phyloP scores from a whole-genome alignment of 768 basidiomycete species.

The Kwoniella dejecticola region DNA sequence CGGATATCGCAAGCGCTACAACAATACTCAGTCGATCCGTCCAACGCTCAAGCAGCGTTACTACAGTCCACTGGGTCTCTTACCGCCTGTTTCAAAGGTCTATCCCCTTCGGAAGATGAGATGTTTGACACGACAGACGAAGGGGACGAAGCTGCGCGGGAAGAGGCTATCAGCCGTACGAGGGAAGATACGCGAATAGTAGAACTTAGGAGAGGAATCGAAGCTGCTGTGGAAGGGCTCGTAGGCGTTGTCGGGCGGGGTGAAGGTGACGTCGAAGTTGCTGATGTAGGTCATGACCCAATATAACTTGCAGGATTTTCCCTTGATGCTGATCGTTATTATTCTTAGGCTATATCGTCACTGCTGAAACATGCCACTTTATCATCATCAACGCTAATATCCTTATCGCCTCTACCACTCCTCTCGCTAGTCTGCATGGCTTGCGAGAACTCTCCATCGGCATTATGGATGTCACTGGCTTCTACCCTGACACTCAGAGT shows the following conservation, averaged over 20 bases:
- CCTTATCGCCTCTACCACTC: slow-evolving; percentile 77
- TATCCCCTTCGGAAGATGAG: slow-evolving; percentile 75
- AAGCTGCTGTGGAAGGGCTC: slow-evolving; percentile 63
- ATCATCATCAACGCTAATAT: slow-evolving; percentile 73
- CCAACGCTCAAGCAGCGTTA: slow-evolving; percentile 68
- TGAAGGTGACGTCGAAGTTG: slow-evolving; percentile 75
- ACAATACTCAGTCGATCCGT: slow-evolving; percentile 57
- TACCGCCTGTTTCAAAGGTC: slow-evolving; percentile 80
- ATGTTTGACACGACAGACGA: slow-evolving; percentile 65
- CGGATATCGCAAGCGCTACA: slow-evolving; percentile 61
- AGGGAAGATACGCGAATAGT: slow-evolving; percentile 63
- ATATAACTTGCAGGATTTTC: neutral
- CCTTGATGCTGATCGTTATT: slow-evolving; percentile 2
- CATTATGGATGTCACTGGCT: slow-evolving; percentile 79
- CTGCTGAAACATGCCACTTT: slow-evolving; percentile 65
- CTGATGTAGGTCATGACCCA: slow-evolving; percentile 64
- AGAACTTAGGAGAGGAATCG: slow-evolving; percentile 66
- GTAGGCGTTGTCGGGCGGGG: slow-evolving; percentile 74
- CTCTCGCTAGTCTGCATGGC: slow-evolving; percentile 49
- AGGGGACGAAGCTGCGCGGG: slow-evolving; percentile 54
- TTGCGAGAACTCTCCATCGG: slow-evolving; percentile 45
- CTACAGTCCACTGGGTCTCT: slow-evolving; percentile 77
- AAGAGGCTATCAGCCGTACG: slow-evolving; percentile 56
- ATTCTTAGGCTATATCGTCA: slow-evolving; percentile 70
- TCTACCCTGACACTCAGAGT: slow-evolving; percentile 79